phyloP scores from a whole-genome alignment of 2,329 filamentous ascomycete genomes.

The Paradendryphiella salina region DNA sequence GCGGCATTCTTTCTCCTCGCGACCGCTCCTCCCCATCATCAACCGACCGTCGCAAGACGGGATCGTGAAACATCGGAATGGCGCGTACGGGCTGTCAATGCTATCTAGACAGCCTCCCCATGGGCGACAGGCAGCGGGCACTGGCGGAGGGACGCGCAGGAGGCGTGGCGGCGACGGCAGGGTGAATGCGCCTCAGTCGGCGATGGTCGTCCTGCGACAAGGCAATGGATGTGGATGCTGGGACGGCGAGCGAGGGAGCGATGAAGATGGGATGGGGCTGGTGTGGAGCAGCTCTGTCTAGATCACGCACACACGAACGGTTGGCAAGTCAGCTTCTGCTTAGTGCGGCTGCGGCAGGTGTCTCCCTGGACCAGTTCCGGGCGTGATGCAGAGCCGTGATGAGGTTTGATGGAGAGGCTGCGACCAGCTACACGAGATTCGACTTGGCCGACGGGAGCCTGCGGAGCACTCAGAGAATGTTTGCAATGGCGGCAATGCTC shows the following conservation, averaged over 20 bases:
- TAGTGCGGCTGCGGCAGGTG: conserved; percentile 33
- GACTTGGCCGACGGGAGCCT: conserved; percentile 1
- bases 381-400: conserved; percentile 25
- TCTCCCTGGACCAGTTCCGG: conserved; percentile 21
- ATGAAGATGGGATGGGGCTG: conserved; percentile 19
- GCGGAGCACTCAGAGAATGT: conserved; percentile 4
- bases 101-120: conserved; percentile 12
- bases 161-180: conserved; percentile 9
- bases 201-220: conserved; percentile 18
- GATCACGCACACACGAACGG: conserved; percentile 26
- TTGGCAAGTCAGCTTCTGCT: conserved; percentile 31
- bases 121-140: conserved; percentile 15
- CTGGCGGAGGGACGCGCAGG: conserved; percentile 11
- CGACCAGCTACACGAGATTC: conserved; percentile 8
- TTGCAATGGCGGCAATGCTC: conserved; percentile 7
- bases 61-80: conserved; percentile 35
- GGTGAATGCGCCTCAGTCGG: conserved; percentile 20
- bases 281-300: conserved; percentile 19
- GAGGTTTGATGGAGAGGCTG: conserved; percentile 22
- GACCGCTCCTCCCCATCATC: conserved; percentile 35
- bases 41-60: conserved; percentile 36
- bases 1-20: conserved; percentile 40
- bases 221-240: conserved; percentile 14
- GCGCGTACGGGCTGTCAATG: conserved; percentile 11
- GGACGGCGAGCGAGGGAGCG: conserved; percentile 5